A percentile compares a stretch with the other conserved stretches of the same genome.
Conservation (phyloP, 148 eudicot species). For the Chenopodium berlandieri region DNA sequence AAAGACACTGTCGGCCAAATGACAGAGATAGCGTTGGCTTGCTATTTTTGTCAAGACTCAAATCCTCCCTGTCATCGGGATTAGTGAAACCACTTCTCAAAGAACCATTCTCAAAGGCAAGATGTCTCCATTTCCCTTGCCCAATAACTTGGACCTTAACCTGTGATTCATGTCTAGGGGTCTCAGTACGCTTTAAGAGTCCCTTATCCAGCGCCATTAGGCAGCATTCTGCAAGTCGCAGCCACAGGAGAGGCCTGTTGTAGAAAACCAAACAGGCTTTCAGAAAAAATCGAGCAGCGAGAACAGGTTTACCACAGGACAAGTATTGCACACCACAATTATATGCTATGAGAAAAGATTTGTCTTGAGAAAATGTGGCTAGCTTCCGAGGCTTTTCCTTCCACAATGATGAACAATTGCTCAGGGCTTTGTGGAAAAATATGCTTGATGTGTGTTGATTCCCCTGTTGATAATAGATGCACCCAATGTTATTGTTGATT, state of each 20-base stretch:
- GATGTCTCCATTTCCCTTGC: conserved; percentile 84
- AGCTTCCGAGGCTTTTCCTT: conserved; percentile 75
- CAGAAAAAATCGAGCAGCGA: conserved; percentile 76
- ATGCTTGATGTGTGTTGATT: conserved; percentile 66
- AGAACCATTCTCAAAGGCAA: conserved; percentile 45
- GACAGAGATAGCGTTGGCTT: conserved; percentile 56
- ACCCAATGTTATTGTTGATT: conserved; percentile 82
- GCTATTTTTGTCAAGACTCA: conserved; percentile 31
- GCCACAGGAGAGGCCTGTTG: conserved; percentile 78
- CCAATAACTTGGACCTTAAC: conserved; percentile 66
- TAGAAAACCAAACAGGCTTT: conserved; percentile 61
- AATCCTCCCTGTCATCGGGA: conserved; percentile 35
- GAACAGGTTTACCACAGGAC: conserved; percentile 82
- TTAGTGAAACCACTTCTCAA: conserved; percentile 31
- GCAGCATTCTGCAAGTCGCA: conserved; percentile 90
- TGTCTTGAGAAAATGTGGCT: conserved; percentile 66
- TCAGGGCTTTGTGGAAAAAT: conserved; percentile 77
- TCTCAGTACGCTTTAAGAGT: conserved; percentile 32
- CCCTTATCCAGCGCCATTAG: conserved; percentile 71
- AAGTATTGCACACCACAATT: conserved; percentile 81
- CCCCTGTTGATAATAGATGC: conserved; percentile 76
- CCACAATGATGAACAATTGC: conserved; percentile 46
- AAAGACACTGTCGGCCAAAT: conserved; percentile 67
- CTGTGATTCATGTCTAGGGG: conserved; percentile 36
- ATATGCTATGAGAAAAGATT: conserved; percentile 63